These are phyloP conservation scores for Quercus tomentella DNA, from an alignment of 331 rosid species.

Conservation along the genomic window DNA sequence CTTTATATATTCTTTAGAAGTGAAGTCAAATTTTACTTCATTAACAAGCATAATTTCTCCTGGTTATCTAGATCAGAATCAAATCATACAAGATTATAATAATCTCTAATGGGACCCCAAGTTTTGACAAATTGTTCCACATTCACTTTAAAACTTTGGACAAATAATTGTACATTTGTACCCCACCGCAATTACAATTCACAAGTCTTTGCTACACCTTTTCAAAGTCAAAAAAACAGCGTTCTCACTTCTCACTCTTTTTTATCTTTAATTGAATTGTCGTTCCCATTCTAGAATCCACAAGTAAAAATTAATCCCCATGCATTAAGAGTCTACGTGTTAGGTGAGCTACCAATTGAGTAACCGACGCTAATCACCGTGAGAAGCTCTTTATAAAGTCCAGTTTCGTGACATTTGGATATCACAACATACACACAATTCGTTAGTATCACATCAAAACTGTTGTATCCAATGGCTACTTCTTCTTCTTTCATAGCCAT, in stretches of 20 bases:
- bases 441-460: background rate
- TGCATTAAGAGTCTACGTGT: slow-evolving; percentile 43
- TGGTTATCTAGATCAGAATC: too few relatives aligned
- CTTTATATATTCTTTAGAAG: too few relatives aligned
- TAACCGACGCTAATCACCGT: slow-evolving; percentile 20
- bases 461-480: slow-evolving; percentile 39
- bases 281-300: slow-evolving; percentile 3
- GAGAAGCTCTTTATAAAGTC: slow-evolving; percentile 36
- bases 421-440: background rate
- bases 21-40: too few relatives aligned
- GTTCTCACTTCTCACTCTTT: too few relatives aligned
- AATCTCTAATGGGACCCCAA: too few relatives aligned
- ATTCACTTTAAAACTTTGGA: too few relatives aligned
- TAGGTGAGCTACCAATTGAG: slow-evolving; percentile 43
- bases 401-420: background rate
- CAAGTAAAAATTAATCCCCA: slow-evolving; percentile 10
- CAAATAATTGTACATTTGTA: too few relatives aligned
- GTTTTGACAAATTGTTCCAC: too few relatives aligned
- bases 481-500: slow-evolving; percentile 5
- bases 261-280: background rate
- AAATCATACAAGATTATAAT: too few relatives aligned
- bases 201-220: background rate
- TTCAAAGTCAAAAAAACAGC: background rate
- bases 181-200: too few relatives aligned
- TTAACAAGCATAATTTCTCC: too few relatives aligned